Conservation (phyloP, 148 eudicot species). For the Heliosperma pusillum region DNA sequence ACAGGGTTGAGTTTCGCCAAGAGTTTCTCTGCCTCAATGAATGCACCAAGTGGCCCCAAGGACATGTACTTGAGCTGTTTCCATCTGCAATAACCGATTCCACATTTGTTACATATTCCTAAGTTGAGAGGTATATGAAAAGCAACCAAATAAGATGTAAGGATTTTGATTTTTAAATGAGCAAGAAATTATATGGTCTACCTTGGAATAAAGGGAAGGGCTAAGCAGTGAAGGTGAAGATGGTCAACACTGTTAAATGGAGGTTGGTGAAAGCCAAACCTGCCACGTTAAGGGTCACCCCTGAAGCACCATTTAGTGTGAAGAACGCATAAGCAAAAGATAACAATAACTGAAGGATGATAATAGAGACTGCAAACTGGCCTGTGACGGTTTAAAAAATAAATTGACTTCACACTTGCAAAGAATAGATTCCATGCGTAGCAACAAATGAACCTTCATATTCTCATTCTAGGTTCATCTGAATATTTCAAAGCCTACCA, state of each 20-base stretch:
- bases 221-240: slow-evolving; percentile 97
- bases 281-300: slow-evolving; percentile 29
- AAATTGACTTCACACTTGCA: background rate
- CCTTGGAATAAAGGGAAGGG: slow-evolving; percentile 88
- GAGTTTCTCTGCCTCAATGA: slow-evolving; percentile 66
- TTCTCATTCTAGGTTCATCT: background rate
- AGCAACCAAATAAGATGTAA: background rate
- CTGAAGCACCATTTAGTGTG: background rate
- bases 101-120: slow-evolving; percentile 8
- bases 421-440: background rate
- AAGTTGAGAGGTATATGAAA: background rate
- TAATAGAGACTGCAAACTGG: background rate
- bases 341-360: background rate
- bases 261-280: slow-evolving; percentile 98
- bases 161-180: background rate
- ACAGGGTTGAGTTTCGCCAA: slow-evolving; percentile 72
- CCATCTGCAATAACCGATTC: slow-evolving; percentile 54
- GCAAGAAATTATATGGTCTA: slow-evolving; percentile 20
- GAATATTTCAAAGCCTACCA: background rate
- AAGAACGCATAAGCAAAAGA: background rate
- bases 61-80: slow-evolving; percentile 62
- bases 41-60: slow-evolving; percentile 85
- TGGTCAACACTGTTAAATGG: slow-evolving; percentile 94
- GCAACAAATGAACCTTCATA: background rate
- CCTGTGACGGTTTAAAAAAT: background rate